Conservation (phyloP, 1,284 basidiomycete genomes). For the Puccinia triticina region DNA sequence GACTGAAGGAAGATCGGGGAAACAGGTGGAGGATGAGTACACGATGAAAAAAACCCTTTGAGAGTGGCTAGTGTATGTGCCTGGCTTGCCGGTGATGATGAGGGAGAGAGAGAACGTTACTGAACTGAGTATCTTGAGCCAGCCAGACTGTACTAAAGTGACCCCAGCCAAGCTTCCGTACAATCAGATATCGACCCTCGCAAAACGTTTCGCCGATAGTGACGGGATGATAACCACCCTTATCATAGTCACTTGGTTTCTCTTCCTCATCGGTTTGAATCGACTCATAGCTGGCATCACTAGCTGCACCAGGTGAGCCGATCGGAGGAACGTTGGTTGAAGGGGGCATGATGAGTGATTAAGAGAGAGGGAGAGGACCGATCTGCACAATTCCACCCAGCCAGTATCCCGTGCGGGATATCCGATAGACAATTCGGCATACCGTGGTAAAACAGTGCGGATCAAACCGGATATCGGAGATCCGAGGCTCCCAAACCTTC, state of each 20-base stretch:
- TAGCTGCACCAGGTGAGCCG: constrained; percentile 21
- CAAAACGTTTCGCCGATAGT: constrained; percentile 92
- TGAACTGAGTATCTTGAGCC: constrained; percentile 57
- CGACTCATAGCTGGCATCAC: constrained; percentile 29
- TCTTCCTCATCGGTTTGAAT: constrained; percentile 60
- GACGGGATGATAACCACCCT: constrained; percentile 84
- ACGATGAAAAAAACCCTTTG: background rate
- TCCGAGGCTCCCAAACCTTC: no score
- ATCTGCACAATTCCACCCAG: no score
- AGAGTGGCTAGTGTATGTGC: constrained; percentile 10
- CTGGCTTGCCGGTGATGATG: background rate
- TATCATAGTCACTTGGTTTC: constrained; percentile 61
- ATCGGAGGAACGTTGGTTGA: background rate
- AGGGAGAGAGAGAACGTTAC: constrained; percentile 2
- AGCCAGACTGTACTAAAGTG: constrained; percentile 71
- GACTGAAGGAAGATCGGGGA: constrained; percentile 65
- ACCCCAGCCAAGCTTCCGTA: constrained; percentile 96
- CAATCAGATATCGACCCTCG: constrained; percentile 83
- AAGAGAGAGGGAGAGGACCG: no score
- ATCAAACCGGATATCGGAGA: no score
- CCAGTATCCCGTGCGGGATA: no score
- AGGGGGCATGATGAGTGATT: background rate
- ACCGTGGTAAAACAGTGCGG: no score
- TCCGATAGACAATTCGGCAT: no score
- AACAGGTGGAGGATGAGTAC: constrained; percentile 9